Base-by-base conservation (phyloP, 2,329 filamentous ascomycete species). In the Diaporthe capsici region DNA sequence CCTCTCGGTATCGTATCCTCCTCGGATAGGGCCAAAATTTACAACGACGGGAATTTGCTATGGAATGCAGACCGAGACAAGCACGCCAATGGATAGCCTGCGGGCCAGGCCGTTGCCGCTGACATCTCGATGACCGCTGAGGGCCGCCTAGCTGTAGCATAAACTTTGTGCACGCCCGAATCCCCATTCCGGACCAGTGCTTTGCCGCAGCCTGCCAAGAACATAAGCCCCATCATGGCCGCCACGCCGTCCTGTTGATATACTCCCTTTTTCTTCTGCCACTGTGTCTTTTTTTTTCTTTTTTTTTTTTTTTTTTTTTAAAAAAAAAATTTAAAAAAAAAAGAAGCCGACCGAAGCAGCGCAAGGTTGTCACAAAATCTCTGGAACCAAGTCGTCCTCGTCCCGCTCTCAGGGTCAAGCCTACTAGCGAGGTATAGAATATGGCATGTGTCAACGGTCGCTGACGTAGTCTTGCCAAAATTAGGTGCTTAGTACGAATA, bases 181-280 rank as follows among this genome's bases (percentile, higher is more conserved):
- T 28, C 10, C 49, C 49, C 49, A 28, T 53, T 53, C 49, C 49
- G 49, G 49, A 25, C 20, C 49, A n/a, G 2, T 12, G 28, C 10
- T 53, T 25, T 53, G 49, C 49, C 49, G 49, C 49, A 53, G 49
- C 49, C n/a, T 53, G 49, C 49, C 49, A 53, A 53, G 49, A 53
- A 53, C 12, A 53, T 5, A 15, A 25, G 4, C 22, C 22, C 49
- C 49, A 51, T 53, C 42, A 53, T 4, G 10, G 49, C 49, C n/a
- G 49, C 49, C 49, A 25, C 49, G n/a, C 49, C 8, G 22, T 53
- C 49, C 10, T 12, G 1, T 7, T 28, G n/a, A 53, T n/a, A 53
- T 13, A 15, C 9, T 12, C n/a, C 9, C 22, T 1, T 28, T 20
- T 53, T 25, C n/a, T n/a, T 28, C 10, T 53, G 49, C 49, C n/a